Conservation (phyloP, 2,329 filamentous ascomycete species). For the Monilinia fructigena region DNA sequence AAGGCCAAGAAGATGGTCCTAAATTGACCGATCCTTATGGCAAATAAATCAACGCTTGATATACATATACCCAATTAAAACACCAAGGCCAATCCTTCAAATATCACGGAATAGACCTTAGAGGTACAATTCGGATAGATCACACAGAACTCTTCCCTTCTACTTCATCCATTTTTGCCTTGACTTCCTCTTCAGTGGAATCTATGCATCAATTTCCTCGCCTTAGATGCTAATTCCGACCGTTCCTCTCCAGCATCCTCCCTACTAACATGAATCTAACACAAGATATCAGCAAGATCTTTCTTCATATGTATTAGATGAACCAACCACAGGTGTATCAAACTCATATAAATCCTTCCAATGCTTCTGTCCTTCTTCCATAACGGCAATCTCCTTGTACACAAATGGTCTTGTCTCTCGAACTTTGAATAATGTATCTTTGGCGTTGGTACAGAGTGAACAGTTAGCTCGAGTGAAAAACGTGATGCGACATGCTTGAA, state of each 20-base stretch:
- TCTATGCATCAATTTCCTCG: slow-evolving; percentile 74
- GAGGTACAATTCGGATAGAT: neutral
- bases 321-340: slow-evolving; percentile 71
- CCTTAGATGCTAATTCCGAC: slow-evolving; percentile 43
- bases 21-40: slow-evolving; percentile 38
- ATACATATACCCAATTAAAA: neutral
- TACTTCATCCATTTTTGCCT: slow-evolving; percentile 62
- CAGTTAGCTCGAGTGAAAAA: slow-evolving; percentile 73
- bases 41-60: slow-evolving; percentile 26
- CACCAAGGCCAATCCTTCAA: neutral
- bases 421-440: slow-evolving; percentile 64
- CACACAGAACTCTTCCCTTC: slow-evolving; percentile 21
- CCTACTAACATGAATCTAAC: slow-evolving; percentile 61
- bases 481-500: slow-evolving; percentile 63
- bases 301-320: neutral
- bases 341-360: slow-evolving; percentile 79
- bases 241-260: slow-evolving; percentile 49
- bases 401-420: slow-evolving; percentile 66
- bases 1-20: slow-evolving; percentile 40
- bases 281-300: slow-evolving; percentile 3
- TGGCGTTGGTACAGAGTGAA: slow-evolving; percentile 67
- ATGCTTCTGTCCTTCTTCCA: slow-evolving; percentile 57
- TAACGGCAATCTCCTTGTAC: slow-evolving; percentile 68
- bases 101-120: slow-evolving; percentile 1
- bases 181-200: slow-evolving; percentile 66